These are phyloP conservation scores for Rhizopus microsporus DNA, from an alignment of 371 early-diverging fungal genomes.

Conservation along the genomic window DNA sequence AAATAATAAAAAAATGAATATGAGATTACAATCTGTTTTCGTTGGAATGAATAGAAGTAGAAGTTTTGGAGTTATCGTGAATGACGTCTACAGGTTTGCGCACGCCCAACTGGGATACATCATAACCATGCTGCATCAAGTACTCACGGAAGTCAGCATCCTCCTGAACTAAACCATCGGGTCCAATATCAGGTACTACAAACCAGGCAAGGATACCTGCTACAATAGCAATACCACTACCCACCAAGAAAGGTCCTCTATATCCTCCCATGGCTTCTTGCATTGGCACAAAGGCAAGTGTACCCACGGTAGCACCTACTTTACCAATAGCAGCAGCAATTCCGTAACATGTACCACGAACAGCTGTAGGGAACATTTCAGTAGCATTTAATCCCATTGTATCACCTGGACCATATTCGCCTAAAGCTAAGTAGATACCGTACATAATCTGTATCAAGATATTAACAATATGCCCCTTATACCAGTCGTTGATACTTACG, in stretches of 20 bases:
- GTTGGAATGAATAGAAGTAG: neutral
- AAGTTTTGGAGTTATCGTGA: conserved; percentile 1
- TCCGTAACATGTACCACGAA: conserved; percentile 66
- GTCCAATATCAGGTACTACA: conserved; percentile 36
- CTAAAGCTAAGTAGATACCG: conserved; percentile 59
- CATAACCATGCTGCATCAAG: conserved; percentile 53
- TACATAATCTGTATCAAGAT: conserved; percentile 42
- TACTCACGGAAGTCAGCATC: conserved; percentile 57
- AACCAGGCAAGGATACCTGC: conserved; percentile 37
- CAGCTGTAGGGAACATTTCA: conserved; percentile 60
- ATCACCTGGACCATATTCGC: conserved; percentile 65
- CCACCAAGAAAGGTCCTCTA: conserved; percentile 43
- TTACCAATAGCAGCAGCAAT: conserved; percentile 62
- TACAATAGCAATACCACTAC: conserved; percentile 39
- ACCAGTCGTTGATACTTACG: conserved; percentile 13
- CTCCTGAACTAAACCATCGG: conserved; percentile 50
- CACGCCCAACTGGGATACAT: conserved; percentile 45
- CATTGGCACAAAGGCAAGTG: conserved; percentile 44
- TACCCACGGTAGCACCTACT: conserved; percentile 56
- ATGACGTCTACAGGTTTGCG: conserved; percentile 1
- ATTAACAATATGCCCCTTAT: too few species aligned
- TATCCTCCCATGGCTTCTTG: conserved; percentile 37
- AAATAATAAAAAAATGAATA: too few species aligned
- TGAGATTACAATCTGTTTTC: too few species aligned
- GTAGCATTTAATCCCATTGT: conserved; percentile 59